Evolutionary conservation across 176 grass and related monocot genomes (phyloP).

Genomic region (Thinopyrum elongatum): DNA sequence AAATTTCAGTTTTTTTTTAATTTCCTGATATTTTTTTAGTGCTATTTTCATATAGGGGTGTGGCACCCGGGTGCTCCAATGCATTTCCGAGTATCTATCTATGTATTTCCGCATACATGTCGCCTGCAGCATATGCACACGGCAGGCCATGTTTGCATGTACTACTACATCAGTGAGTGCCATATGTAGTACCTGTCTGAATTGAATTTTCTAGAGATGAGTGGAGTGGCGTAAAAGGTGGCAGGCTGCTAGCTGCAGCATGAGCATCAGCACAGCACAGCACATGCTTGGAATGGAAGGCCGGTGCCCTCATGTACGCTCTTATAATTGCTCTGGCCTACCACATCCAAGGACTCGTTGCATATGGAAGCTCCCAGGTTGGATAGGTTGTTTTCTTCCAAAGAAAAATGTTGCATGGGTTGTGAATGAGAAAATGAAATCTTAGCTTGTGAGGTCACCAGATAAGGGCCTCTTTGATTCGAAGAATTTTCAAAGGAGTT

Average conservation of each 20-base stretch:
- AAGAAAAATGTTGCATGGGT: neutral
- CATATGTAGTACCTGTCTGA: neutral
- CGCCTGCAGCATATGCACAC: neutral
- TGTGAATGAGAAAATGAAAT: neutral
- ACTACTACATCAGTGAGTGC: no score
- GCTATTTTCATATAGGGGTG: no score
- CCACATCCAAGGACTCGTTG: neutral
- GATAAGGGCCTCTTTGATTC: neutral
- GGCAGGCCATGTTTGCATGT: neutral
- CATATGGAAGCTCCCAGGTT: neutral
- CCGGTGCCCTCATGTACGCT: neutral
- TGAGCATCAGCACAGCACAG: neutral
- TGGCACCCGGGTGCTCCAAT: no score
- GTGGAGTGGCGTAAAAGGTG: neutral
- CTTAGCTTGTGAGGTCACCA: neutral
- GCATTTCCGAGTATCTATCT: neutral
- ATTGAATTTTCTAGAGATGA: neutral
- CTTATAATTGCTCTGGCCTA: neutral
- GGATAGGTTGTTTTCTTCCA: neutral
- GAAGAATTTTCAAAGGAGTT: neutral
- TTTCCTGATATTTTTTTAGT: no score
- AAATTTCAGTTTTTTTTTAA: no score
- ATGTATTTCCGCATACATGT: neutral
- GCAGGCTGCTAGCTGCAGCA: neutral
- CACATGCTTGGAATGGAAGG: neutral